Conservation (phyloP, 148 eudicot genomes). For the Beta vulgaris region DNA sequence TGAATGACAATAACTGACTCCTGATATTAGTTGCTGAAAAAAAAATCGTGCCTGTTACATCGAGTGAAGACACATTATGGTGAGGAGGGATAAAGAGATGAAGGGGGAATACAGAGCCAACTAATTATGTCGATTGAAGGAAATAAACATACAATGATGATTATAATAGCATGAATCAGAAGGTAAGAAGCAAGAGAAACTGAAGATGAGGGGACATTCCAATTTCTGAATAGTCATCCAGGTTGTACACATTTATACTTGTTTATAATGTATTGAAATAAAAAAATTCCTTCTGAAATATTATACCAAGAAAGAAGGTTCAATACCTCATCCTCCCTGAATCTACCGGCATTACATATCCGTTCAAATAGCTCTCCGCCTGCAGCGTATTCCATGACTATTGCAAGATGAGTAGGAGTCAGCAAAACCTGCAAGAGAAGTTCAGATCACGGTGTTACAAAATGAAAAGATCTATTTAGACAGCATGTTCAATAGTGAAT, state of each 20-base stretch:
- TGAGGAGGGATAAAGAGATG: not conserved
- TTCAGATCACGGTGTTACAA: not conserved
- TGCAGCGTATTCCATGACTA: conserved; percentile 93
- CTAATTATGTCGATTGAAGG: not conserved
- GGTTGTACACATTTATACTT: not conserved
- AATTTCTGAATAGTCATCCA: not conserved
- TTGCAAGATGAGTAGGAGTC: conserved; percentile 91
- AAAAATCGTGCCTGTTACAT: conserved; percentile 77
- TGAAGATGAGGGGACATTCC: not conserved
- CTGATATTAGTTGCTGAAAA: conserved; percentile 90
- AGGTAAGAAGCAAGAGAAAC: not conserved
- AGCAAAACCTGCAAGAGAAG: conserved; percentile 52
- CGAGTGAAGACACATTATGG: not conserved
- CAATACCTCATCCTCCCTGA: conserved; percentile 88
- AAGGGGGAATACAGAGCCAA: not conserved
- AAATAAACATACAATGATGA: not conserved
- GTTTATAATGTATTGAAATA: not conserved
- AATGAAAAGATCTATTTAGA: too few species aligned
- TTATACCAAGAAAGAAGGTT: not conserved
- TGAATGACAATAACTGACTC: conserved; percentile 94
- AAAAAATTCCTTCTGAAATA: not conserved
- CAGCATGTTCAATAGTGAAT: too few species aligned
- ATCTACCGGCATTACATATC: conserved; percentile 79
- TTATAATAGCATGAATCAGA: not conserved
- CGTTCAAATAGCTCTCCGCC: conserved; percentile 95